phyloP scores from a whole-genome alignment of 2,329 filamentous ascomycete genomes.

The Aspergillus felis region DNA sequence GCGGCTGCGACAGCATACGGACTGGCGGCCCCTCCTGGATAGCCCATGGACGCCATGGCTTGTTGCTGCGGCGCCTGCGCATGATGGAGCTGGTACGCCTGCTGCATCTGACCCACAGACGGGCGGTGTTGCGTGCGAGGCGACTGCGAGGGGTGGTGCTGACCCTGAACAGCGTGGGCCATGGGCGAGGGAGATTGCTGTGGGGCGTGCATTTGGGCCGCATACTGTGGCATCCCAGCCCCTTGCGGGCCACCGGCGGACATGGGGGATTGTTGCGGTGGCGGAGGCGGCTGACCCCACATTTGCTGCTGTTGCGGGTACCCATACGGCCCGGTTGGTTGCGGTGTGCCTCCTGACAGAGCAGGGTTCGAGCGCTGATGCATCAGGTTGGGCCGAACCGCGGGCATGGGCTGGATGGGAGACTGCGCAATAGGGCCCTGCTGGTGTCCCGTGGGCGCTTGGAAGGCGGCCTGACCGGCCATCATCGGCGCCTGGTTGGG shows the following conservation, averaged over 20 bases:
- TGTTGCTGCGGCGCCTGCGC: constrained; percentile 31
- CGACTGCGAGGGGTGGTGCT: constrained; percentile 40
- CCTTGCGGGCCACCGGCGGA: constrained; percentile 36
- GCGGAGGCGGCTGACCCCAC: constrained; percentile 62
- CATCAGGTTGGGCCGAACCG: constrained; percentile 59
- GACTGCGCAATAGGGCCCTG: constrained; percentile 57
- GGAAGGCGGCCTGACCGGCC: constrained; percentile 59
- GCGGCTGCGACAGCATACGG: constrained; percentile 31
- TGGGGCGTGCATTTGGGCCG: constrained; percentile 36
- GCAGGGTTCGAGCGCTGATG: constrained; percentile 61
- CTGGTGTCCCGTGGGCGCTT: constrained; percentile 51
- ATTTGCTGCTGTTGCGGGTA: constrained; percentile 64
- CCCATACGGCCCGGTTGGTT: constrained; percentile 46
- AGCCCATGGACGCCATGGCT: constrained; percentile 35
- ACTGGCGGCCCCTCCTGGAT: constrained; percentile 28
- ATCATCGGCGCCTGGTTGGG: constrained; percentile 45
- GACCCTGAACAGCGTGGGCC: constrained; percentile 25
- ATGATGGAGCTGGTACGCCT: constrained; percentile 35
- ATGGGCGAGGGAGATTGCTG: constrained; percentile 38
- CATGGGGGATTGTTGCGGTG: constrained; percentile 59
- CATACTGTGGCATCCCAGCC: constrained; percentile 39
- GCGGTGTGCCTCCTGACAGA: constrained; percentile 47
- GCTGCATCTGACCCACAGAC: constrained; percentile 34
- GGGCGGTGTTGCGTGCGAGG: constrained; percentile 39
- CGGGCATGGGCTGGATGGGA: constrained; percentile 66